Evolutionary conservation across 495 filamentous ascomycete species (phyloP).

Genomic region (Parathielavia appendiculata): DNA sequence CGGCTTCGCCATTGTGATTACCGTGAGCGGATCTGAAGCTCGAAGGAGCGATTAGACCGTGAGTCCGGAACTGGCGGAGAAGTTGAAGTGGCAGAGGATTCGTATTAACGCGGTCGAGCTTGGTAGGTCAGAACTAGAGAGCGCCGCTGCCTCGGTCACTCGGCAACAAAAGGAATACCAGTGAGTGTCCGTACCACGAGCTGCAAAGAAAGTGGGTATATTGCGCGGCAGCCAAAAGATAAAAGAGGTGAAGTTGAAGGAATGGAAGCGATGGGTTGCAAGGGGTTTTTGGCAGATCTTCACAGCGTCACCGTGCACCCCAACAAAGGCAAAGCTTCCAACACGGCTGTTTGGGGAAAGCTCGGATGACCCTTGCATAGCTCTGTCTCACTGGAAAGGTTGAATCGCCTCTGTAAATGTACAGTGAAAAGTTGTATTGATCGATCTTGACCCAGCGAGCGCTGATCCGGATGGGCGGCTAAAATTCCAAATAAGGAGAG

Average conservation of each 20-base stretch:
- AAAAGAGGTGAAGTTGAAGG: constrained; percentile 1
- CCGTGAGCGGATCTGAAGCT: not conserved
- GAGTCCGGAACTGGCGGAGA: not conserved
- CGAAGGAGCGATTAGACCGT: not conserved
- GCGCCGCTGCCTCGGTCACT: constrained; percentile 8
- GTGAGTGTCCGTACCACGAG: not conserved
- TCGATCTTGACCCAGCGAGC: too few species aligned
- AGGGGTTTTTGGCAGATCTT: constrained; percentile 8
- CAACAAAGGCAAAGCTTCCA: constrained; percentile 6
- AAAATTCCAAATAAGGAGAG: not conserved
- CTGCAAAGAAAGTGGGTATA: not conserved
- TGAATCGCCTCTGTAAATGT: too few species aligned
- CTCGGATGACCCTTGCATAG: constrained; percentile 14
- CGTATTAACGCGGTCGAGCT: not conserved
- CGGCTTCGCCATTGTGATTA: constrained; percentile 40
- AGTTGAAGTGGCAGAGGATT: not conserved
- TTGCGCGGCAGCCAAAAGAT: not conserved
- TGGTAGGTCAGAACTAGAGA: not conserved
- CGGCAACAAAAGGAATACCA: not conserved
- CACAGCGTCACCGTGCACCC: not conserved
- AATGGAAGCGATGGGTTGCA: not conserved
- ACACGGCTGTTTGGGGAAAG: constrained; percentile 16
- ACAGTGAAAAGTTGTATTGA: too few species aligned
- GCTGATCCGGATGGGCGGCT: too few species aligned
- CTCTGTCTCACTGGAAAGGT: constrained; percentile 1